Conservation (phyloP, 768 basidiomycete genomes). For the Udeniomyces megalosporus region DNA sequence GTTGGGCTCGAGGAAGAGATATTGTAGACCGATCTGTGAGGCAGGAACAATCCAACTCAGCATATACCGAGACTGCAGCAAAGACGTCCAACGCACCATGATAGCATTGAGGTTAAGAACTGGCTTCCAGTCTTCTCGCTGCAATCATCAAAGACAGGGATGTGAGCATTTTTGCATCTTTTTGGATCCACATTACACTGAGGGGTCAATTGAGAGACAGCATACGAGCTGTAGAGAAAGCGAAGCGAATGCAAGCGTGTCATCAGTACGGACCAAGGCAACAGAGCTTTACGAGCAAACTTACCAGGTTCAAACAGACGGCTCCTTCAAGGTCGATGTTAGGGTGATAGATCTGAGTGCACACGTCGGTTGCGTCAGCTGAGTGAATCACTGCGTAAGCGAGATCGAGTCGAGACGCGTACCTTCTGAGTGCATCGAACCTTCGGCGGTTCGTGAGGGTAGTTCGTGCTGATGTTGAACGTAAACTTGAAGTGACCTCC, state of each 20-base stretch:
- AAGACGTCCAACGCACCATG: conserved; percentile 43
- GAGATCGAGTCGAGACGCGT: neutral
- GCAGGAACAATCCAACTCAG: too few species aligned
- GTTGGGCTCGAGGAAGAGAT: conserved; percentile 95
- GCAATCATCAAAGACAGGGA: conserved; percentile 12
- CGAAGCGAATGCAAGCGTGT: neutral
- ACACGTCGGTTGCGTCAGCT: neutral
- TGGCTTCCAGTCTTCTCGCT: conserved; percentile 99
- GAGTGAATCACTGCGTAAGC: neutral
- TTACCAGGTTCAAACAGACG: conserved; percentile 50
- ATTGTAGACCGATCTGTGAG: conserved; percentile 69
- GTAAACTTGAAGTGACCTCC: conserved; percentile 86
- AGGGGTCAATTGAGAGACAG: neutral
- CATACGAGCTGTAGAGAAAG: conserved; percentile 1
- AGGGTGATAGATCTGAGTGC: conserved; percentile 81
- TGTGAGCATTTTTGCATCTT: too few species aligned
- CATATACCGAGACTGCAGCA: too few species aligned
- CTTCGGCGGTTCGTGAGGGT: conserved; percentile 98
- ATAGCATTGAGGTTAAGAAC: conserved; percentile 94
- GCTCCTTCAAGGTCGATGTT: conserved; percentile 97
- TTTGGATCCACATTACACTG: too few species aligned
- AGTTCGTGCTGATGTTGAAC: conserved; percentile 90
- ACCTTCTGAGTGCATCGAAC: conserved; percentile 94
- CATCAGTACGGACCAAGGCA: neutral
- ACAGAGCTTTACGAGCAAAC: neutral